Evolutionary conservation across 495 filamentous ascomycete species (phyloP).

Genomic region (Gamarada debralockiae): DNA sequence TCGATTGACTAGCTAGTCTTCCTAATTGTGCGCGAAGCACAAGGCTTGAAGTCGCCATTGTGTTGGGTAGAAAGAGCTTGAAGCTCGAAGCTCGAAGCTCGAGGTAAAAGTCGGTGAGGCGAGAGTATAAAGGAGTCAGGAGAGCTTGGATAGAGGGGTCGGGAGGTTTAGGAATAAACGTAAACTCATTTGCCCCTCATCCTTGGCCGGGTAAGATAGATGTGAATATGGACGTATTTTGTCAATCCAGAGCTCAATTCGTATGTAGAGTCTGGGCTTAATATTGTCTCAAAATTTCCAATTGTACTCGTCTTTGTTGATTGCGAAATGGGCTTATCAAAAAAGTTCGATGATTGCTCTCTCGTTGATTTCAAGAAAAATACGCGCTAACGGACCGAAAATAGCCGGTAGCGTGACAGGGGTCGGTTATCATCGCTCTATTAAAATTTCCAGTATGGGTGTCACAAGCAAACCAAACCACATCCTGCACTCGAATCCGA

Average conservation of each 20-base stretch:
- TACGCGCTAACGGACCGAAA: no score
- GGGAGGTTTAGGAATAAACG: constrained; percentile 10
- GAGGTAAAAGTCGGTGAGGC: constrained; percentile 20
- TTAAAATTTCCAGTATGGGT: no score
- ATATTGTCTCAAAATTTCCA: not conserved
- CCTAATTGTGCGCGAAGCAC: constrained; percentile 15
- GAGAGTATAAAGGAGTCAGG: not conserved
- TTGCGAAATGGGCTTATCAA: no score
- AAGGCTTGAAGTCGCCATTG: constrained; percentile 20
- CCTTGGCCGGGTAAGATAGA: not conserved
- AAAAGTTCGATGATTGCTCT: no score
- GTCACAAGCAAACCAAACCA: no score
- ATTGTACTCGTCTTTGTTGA: not conserved
- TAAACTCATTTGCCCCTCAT: constrained; percentile 8
- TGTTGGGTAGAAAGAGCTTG: not conserved
- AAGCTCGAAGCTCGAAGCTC: not conserved
- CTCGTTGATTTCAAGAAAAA: no score
- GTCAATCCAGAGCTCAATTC: no score
- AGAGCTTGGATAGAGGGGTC: constrained; percentile 8
- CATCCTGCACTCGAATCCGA: no score
- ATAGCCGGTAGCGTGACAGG: no score
- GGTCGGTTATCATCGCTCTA: no score
- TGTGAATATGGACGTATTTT: no score
- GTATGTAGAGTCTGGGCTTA: not conserved
- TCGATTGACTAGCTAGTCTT: constrained; percentile 3